Evolutionary conservation across 495 filamentous ascomycete species (phyloP).

Genomic region (Penicillium maclennaniae): DNA sequence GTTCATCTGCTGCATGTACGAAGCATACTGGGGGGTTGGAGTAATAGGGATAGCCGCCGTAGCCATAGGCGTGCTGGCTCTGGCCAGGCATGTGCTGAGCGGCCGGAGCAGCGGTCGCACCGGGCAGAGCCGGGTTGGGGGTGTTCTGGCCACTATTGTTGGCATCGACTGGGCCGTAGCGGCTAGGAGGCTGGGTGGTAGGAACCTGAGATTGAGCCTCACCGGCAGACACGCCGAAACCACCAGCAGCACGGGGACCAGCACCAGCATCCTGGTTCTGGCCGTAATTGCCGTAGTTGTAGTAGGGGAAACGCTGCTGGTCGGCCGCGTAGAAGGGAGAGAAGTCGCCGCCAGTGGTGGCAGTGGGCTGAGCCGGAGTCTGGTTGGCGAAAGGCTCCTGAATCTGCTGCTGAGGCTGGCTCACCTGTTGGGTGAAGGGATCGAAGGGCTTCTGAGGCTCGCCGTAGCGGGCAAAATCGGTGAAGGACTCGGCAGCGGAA

Average conservation of each 20-base stretch:
- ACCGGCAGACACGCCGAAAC: conserved; percentile 65
- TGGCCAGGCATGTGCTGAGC: conserved; percentile 61
- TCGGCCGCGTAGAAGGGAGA: conserved; percentile 86
- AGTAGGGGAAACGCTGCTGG: conserved; percentile 72
- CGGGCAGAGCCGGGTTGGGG: conserved; percentile 73
- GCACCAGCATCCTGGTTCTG: conserved; percentile 75
- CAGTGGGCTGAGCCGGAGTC: conserved; percentile 46
- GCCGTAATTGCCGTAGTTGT: conserved; percentile 73
- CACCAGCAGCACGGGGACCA: conserved; percentile 59
- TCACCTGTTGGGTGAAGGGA: conserved; percentile 73
- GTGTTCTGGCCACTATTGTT: conserved; percentile 85
- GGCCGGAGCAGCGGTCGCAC: conserved; percentile 59
- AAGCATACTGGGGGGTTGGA: conserved; percentile 73
- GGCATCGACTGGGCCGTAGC: conserved; percentile 69
- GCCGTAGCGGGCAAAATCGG: conserved; percentile 65
- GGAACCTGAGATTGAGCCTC: conserved; percentile 76
- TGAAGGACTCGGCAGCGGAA: conserved; percentile 47
- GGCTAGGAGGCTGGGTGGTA: conserved; percentile 60
- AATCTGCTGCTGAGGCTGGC: conserved; percentile 59
- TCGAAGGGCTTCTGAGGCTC: conserved; percentile 83
- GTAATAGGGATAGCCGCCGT: conserved; percentile 74
- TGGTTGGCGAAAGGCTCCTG: conserved; percentile 57
- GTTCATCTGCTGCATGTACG: conserved; percentile 70
- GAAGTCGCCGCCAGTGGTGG: conserved; percentile 70
- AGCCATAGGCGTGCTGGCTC: conserved; percentile 55